Evolutionary conservation across 2,329 filamentous ascomycete species (phyloP).

Genomic region (Macrophomina tecta): DNA sequence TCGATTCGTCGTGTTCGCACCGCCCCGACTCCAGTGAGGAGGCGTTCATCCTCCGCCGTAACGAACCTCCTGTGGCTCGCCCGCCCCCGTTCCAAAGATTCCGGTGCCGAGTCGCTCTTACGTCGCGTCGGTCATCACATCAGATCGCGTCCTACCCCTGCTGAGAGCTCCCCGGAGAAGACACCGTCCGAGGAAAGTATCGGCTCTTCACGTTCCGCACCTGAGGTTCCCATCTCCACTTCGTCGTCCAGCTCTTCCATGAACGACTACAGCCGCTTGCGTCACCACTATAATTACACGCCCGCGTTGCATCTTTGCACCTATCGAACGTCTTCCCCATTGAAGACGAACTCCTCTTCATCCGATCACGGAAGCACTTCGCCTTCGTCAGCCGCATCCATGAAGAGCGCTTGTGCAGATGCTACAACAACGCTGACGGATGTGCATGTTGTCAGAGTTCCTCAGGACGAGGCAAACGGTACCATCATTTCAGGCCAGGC

Average conservation of each 20-base stretch:
- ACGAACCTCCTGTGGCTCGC: constrained; percentile 23
- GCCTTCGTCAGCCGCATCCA: background rate
- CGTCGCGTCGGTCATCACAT: constrained; percentile 26
- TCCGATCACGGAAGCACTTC: constrained; percentile 3
- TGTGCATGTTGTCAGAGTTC: constrained; percentile 42
- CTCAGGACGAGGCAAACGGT: constrained; percentile 31
- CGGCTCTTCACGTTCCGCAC: constrained; percentile 8
- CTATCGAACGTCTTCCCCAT: background rate
- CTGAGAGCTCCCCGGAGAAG: background rate
- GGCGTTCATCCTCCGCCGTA: constrained; percentile 13
- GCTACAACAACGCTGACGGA: constrained; percentile 42
- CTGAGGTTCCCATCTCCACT: background rate
- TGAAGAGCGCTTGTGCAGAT: constrained; percentile 37
- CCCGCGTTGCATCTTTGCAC: constrained; percentile 10
- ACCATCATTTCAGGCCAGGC: constrained; percentile 16
- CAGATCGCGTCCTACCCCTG: constrained; percentile 1
- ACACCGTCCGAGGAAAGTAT: constrained; percentile 7
- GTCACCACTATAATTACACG: background rate
- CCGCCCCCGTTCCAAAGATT: constrained; percentile 2
- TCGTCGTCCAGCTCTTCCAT: background rate
- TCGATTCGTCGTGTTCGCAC: constrained; percentile 19
- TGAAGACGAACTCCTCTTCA: background rate
- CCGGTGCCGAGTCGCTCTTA: constrained; percentile 9
- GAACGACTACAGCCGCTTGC: background rate
- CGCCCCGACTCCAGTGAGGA: background rate